A percentile compares a stretch with the other conserved stretches of the same genome.
Evolutionary conservation across 2,329 filamentous ascomycete species (phyloP).

Genomic region (Cryphonectria radicalis): DNA sequence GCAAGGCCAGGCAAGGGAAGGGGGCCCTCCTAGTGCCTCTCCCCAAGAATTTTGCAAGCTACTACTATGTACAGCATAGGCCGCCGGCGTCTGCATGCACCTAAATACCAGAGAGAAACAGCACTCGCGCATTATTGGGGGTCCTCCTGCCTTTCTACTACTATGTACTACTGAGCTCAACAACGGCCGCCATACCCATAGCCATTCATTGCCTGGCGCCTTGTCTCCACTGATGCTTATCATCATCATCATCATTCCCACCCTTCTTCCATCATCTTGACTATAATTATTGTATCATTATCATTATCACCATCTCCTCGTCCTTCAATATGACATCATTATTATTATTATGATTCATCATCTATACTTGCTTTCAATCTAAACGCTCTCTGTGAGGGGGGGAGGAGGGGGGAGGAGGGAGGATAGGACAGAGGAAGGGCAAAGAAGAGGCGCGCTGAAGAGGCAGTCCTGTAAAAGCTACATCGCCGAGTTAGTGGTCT

Average conservation of each 20-base stretch:
- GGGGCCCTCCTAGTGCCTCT: no score
- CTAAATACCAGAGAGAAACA: neutral
- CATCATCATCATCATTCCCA: neutral
- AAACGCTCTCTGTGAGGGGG: neutral
- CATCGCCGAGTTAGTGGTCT: constrained; percentile 1
- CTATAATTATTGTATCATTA: no score
- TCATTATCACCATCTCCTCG: no score
- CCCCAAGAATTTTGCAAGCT: no score
- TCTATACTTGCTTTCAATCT: neutral
- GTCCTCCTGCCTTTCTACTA: neutral
- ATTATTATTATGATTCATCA: no score
- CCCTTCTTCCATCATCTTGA: no score
- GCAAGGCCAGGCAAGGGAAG: neutral
- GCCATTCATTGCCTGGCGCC: neutral
- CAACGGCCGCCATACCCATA: neutral
- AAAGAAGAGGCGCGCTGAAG: neutral
- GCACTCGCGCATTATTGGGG: neutral
- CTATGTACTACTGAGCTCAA: neutral
- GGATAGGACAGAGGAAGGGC: neutral
- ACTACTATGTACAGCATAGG: neutral
- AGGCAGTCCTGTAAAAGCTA: neutral
- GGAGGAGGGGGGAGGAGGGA: neutral
- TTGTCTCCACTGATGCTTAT: neutral
- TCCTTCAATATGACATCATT: no score
- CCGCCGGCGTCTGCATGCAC: neutral